Base-by-base conservation (phyloP, 257 asterid genomes). In the Primulina huaijiensis region DNA sequence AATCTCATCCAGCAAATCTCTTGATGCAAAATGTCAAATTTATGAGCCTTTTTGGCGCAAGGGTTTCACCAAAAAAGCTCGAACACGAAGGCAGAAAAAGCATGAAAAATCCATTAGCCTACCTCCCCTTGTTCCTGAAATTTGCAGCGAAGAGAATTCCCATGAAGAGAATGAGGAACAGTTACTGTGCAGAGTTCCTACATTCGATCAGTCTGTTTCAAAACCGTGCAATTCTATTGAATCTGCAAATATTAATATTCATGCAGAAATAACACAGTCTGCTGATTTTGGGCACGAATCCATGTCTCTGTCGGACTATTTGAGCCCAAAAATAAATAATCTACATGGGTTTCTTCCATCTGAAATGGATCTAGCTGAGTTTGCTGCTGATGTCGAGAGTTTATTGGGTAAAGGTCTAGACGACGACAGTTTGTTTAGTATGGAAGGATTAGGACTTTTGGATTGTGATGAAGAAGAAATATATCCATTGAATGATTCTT, bases 361-460 rank as follows among this genome's bases (percentile, higher is more conserved):
- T 3, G 96, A 92, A 63, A 75, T 86, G 87, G 97, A 89, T 75
- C 86, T 92, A 19, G 96, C 82, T 3, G 94, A 92, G 10, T 92
- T 92, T 35, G 90, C 96, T 0, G 95, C 98, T 0, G 95, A 89
- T 52, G 94, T 89, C 0, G 96, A 92, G 81, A 85, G 81, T 73
- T 64, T 92, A 58, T 46, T 92, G 1, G 97, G 98, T 2, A 88
- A 82, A 70, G 96, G 95, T 52, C 84, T 92, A 16, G 97, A 89
- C 1, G 86, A 89, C 1, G 85, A 75, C 9, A 90, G 84, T 62
- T 69, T 89, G 14, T 88, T 89, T 37, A 87, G 85, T 29, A 86
- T 92, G 75, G 89, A 88, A 75, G 87, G 84, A 6, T 74, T 92
- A 53, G 97, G 96, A 25, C 60, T 89, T 66, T 56, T 76, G 68